A percentile compares a stretch with the other conserved stretches of the same genome.
phyloP scores from a whole-genome alignment of 2,329 filamentous ascomycete genomes.

The Clonostachys rosea region DNA sequence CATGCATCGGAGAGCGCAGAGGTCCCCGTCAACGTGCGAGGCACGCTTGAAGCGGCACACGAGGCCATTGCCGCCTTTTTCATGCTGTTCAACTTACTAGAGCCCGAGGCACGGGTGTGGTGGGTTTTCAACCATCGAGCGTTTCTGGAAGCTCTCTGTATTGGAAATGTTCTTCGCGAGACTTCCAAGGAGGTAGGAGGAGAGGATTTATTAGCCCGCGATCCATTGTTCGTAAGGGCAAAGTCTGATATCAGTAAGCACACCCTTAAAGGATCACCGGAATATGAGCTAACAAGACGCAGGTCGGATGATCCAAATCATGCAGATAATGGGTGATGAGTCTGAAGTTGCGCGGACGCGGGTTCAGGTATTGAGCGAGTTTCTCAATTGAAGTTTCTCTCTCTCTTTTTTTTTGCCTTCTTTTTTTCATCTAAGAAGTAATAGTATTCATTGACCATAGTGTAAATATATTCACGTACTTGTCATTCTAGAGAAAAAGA shows the following conservation, averaged over 20 bases:
- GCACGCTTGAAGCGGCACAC: conserved; percentile 70
- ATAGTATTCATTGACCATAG: too few relatives aligned
- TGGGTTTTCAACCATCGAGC: conserved; percentile 82
- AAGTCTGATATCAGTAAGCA: conserved; percentile 56
- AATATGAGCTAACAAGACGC: conserved; percentile 2
- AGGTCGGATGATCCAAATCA: conserved; percentile 61
- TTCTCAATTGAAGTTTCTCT: conserved; percentile 20
- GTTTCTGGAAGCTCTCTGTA: conserved; percentile 71
- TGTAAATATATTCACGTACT: too few relatives aligned
- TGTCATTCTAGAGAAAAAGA: too few relatives aligned
- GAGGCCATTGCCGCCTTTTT: conserved; percentile 74
- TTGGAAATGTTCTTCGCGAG: conserved; percentile 55
- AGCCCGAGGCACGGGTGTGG: conserved; percentile 72
- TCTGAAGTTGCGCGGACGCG: conserved; percentile 56
- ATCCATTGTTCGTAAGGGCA: conserved; percentile 56
- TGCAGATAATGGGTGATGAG: conserved; percentile 54
- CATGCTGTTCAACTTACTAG: conserved; percentile 63
- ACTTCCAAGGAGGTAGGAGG: conserved; percentile 37
- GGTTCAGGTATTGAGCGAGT: conserved; percentile 53
- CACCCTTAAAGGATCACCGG: background rate
- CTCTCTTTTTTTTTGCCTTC: too few relatives aligned
- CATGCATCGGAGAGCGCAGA: conserved; percentile 65
- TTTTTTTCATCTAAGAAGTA: too few relatives aligned
- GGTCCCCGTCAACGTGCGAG: conserved; percentile 61
- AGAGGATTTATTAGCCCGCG: conserved; percentile 39